Conservation (phyloP, 1,284 basidiomycete genomes). For the Melampsora abietis-canadensis region DNA sequence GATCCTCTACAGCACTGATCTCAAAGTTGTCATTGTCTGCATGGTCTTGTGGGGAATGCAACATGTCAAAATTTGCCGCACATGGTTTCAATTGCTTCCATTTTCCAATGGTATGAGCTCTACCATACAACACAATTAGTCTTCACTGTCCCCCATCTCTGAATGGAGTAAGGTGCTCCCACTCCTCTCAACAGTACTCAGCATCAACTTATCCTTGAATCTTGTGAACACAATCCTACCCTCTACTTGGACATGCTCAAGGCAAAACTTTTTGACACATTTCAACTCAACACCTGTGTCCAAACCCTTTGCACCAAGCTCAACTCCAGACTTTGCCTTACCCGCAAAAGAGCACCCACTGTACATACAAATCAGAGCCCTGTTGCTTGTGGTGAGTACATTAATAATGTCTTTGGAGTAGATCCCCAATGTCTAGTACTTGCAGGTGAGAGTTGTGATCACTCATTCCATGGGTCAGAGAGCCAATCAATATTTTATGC, state of each 20-base stretch:
- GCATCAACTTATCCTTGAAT: not conserved
- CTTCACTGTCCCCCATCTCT: too few relatives aligned
- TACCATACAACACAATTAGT: too few relatives aligned
- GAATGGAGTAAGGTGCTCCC: too few relatives aligned
- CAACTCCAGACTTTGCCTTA: not conserved
- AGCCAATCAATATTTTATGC: not conserved
- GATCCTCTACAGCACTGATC: too few relatives aligned
- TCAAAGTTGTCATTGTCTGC: too few relatives aligned
- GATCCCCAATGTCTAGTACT: conserved; percentile 1
- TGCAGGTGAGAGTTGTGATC: not conserved
- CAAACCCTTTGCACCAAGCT: not conserved
- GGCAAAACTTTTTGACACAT: too few relatives aligned
- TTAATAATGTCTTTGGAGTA: not conserved
- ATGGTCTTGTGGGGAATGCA: too few relatives aligned
- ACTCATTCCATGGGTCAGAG: not conserved
- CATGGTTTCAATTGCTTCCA: too few relatives aligned
- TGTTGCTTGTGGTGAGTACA: not conserved
- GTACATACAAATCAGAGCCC: not conserved
- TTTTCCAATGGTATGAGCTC: too few relatives aligned
- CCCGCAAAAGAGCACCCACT: too few relatives aligned
- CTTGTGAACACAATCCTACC: not conserved
- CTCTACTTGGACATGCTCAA: not conserved
- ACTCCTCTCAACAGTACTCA: too few relatives aligned
- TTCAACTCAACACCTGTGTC: not conserved
- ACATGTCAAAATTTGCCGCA: too few relatives aligned